These are phyloP conservation scores for Pholiota adiposa DNA, from an alignment of 1,284 basidiomycete genomes.

Conservation along the genomic window DNA sequence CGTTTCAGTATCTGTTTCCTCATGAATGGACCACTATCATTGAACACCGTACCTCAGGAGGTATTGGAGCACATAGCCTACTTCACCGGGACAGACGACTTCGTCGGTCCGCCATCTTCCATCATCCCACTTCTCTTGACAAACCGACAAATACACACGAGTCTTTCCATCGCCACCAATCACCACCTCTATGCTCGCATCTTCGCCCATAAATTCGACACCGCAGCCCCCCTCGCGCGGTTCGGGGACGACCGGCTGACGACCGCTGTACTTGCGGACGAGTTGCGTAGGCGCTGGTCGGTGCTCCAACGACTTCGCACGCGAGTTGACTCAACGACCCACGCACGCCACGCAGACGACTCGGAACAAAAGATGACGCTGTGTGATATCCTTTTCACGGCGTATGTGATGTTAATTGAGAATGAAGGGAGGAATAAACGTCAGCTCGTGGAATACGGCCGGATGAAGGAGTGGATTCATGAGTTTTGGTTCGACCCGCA, in stretches of 20 bases:
- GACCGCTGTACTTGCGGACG: conserved; percentile 51
- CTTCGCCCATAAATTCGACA: conserved; percentile 73
- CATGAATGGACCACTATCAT: conserved; percentile 25
- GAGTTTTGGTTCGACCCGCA: conserved; percentile 55
- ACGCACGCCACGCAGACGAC: conserved; percentile 27
- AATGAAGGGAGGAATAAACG: conserved; percentile 78
- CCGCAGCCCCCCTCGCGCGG: conserved; percentile 55
- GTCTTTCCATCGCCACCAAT: conserved; percentile 52
- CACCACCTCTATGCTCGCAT: conserved; percentile 71
- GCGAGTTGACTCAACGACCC: conserved; percentile 39
- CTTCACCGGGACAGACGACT: conserved; percentile 49
- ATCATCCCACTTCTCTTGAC: conserved; percentile 59
- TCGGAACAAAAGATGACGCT: conserved; percentile 30
- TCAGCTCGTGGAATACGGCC: conserved; percentile 65
- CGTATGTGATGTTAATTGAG: conserved; percentile 80
- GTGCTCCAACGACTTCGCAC: conserved; percentile 56
- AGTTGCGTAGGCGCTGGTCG: conserved; percentile 60
- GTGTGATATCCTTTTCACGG: conserved; percentile 60
- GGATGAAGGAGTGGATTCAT: conserved; percentile 51
- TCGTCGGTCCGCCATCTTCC: conserved; percentile 56
- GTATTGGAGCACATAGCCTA: conserved; percentile 73
- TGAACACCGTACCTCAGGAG: conserved; percentile 63
- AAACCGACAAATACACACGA: conserved; percentile 54
- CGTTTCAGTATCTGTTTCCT: conserved; percentile 8
- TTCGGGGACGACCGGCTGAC: conserved; percentile 47